Conservation (phyloP, 1,284 basidiomycete species). For the Phaffia rhodozyma region DNA sequence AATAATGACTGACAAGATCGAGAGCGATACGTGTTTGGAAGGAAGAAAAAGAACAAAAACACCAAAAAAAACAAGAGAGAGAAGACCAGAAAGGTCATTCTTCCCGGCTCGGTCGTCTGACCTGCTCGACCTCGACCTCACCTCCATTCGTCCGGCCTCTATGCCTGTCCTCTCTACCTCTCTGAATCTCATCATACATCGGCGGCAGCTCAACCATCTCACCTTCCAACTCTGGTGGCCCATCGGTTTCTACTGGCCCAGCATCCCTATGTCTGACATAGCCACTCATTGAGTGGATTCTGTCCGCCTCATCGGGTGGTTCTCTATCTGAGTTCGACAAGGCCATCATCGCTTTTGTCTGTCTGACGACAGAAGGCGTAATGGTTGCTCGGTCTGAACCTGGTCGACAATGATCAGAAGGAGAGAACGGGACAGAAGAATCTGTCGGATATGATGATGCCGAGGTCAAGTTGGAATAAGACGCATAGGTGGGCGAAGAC, state of each 20-base stretch:
- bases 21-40: not conserved
- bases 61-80: not conserved
- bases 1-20: not conserved
- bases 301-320: not conserved
- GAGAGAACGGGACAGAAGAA: too few species aligned
- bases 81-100: not conserved
- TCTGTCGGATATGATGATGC: too few species aligned
- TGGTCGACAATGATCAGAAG: too few species aligned
- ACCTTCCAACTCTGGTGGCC: not conserved
- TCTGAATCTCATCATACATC: constrained; percentile 9
- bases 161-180: not conserved
- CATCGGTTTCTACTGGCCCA: constrained; percentile 10
- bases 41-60: not conserved
- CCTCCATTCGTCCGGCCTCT: not conserved
- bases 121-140: not conserved
- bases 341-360: constrained; percentile 15
- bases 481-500: too few species aligned
- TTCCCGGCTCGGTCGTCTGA: not conserved
- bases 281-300: not conserved
- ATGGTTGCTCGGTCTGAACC: not conserved
- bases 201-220: constrained; percentile 16
- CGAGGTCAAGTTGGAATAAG: too few species aligned
- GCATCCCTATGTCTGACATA: constrained; percentile 9
- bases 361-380: constrained; percentile 2
- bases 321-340: constrained; percentile 14